Evolutionary conservation across 495 filamentous ascomycete genomes (phyloP).

Genomic region (Penicillium argentinense): DNA sequence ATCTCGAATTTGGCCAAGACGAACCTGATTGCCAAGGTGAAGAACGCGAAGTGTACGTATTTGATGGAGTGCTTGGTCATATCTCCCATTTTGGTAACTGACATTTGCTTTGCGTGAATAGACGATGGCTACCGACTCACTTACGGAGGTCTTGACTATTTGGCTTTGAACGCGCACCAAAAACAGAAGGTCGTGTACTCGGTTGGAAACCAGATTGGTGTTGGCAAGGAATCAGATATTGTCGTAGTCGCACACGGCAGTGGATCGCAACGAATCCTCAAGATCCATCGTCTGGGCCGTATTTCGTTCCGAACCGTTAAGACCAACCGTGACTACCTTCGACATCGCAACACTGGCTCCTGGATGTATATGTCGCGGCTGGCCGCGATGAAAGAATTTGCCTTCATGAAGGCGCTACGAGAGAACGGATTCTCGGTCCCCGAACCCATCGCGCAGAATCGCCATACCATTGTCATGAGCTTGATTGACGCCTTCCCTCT

Average conservation of each 20-base stretch:
- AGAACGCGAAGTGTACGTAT: slow-evolving; percentile 80
- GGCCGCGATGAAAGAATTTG: slow-evolving; percentile 87
- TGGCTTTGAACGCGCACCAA: slow-evolving; percentile 85
- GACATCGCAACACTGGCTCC: slow-evolving; percentile 69
- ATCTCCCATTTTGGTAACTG: too few species aligned
- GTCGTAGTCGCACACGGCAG: slow-evolving; percentile 77
- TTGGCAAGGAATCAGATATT: slow-evolving; percentile 97
- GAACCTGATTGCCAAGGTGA: slow-evolving; percentile 87
- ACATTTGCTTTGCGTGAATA: slow-evolving; percentile 25
- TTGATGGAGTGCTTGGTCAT: not conserved
- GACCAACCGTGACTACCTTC: slow-evolving; percentile 92
- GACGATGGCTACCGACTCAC: slow-evolving; percentile 97
- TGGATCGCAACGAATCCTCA: slow-evolving; percentile 69
- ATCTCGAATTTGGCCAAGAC: slow-evolving; percentile 91
- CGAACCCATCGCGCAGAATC: slow-evolving; percentile 77
- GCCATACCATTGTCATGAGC: slow-evolving; percentile 95
- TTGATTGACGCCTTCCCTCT: slow-evolving; percentile 87
- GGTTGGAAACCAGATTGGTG: slow-evolving; percentile 91
- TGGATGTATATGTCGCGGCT: slow-evolving; percentile 99
- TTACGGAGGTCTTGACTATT: slow-evolving; percentile 95
- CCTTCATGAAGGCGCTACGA: slow-evolving; percentile 84
- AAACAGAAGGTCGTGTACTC: slow-evolving; percentile 77
- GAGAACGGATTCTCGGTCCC: slow-evolving; percentile 88
- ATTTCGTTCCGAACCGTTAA: slow-evolving; percentile 98
- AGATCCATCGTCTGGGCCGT: slow-evolving; percentile 91